Percentiles rank a stretch among this genome's conserved stretches.
Evolutionary conservation across 2,329 filamentous ascomycete species (phyloP).

Genomic region (Arthrobotrys pseudoclavata): DNA sequence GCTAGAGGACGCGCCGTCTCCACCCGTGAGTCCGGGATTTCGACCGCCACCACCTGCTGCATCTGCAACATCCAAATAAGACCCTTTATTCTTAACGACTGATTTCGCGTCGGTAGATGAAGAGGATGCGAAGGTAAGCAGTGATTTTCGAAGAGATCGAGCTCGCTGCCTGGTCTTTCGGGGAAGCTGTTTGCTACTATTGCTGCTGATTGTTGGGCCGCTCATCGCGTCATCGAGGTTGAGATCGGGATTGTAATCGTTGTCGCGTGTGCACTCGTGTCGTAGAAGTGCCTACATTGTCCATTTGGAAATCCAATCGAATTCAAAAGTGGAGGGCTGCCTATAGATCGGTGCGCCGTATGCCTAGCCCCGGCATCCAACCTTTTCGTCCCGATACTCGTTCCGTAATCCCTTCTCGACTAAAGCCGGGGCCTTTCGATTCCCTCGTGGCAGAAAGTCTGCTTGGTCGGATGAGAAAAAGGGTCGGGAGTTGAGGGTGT

Average conservation of each 20-base stretch:
- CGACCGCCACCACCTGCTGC: conserved; percentile 3
- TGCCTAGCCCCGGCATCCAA: conserved; percentile 35
- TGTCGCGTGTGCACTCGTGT: conserved; percentile 13
- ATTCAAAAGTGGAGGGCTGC: conserved; percentile 13
- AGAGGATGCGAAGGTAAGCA: conserved; percentile 52
- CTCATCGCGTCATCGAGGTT: conserved; percentile 35
- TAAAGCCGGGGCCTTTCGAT: not conserved
- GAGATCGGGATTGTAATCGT: conserved; percentile 8
- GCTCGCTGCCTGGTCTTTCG: conserved; percentile 49
- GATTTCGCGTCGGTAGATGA: conserved; percentile 44
- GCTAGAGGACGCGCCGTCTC: conserved; percentile 50
- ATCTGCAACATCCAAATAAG: not conserved
- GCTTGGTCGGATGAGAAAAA: conserved; percentile 8
- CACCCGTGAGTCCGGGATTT: conserved; percentile 1
- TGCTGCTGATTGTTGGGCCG: conserved; percentile 40
- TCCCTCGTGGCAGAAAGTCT: conserved; percentile 23
- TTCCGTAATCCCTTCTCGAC: conserved; percentile 6
- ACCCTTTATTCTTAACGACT: conserved; percentile 19
- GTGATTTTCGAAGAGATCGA: conserved; percentile 56
- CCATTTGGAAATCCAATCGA: not conserved
- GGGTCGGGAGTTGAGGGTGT: conserved; percentile 32
- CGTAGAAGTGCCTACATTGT: conserved; percentile 30
- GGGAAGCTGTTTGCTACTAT: conserved; percentile 48
- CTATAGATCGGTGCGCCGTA: conserved; percentile 32
- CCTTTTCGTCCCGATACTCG: conserved; percentile 16